phyloP scores from a whole-genome alignment of 495 filamentous ascomycete genomes.

The Neurospora sp. region DNA sequence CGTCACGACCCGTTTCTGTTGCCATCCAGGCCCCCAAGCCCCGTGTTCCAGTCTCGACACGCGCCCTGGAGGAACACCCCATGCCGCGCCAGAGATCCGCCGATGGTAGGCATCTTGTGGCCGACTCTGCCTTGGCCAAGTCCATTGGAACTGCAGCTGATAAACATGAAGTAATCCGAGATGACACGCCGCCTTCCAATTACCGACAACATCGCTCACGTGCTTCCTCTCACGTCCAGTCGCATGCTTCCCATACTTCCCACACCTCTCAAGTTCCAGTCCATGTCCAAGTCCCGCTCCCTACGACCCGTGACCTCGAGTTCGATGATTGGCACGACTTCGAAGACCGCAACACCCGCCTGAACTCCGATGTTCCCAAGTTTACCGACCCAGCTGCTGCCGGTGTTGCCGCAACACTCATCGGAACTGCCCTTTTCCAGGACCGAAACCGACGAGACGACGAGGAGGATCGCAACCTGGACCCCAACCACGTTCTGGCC shows the following conservation, averaged over 20 bases:
- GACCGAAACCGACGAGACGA: background rate
- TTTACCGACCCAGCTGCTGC: slow-evolving; percentile 37
- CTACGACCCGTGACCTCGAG: slow-evolving; percentile 3
- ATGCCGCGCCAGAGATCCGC: slow-evolving; percentile 3
- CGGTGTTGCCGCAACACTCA: slow-evolving; percentile 38
- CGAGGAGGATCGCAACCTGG: slow-evolving; percentile 9
- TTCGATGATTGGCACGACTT: slow-evolving; percentile 20
- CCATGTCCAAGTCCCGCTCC: background rate
- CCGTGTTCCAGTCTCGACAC: slow-evolving; percentile 29
- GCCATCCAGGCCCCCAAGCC: slow-evolving; percentile 39
- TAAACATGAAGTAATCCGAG: slow-evolving; percentile 6
- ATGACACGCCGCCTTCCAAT: background rate
- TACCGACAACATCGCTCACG: background rate
- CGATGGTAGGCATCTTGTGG: slow-evolving; percentile 8
- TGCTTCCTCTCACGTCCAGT: background rate
- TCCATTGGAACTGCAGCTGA: background rate
- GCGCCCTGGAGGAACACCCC: slow-evolving; percentile 27
- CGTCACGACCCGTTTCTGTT: slow-evolving; percentile 24
- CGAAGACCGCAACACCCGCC: slow-evolving; percentile 14
- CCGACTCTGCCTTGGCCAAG: background rate
- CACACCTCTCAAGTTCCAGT: background rate
- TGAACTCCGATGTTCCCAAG: slow-evolving; percentile 14
- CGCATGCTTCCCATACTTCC: background rate
- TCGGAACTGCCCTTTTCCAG: slow-evolving; percentile 12
- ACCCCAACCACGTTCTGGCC: slow-evolving; percentile 4